Evolutionary conservation across 257 asterid genomes (phyloP).

Genomic region (Oldenlandia corymbosa): DNA sequence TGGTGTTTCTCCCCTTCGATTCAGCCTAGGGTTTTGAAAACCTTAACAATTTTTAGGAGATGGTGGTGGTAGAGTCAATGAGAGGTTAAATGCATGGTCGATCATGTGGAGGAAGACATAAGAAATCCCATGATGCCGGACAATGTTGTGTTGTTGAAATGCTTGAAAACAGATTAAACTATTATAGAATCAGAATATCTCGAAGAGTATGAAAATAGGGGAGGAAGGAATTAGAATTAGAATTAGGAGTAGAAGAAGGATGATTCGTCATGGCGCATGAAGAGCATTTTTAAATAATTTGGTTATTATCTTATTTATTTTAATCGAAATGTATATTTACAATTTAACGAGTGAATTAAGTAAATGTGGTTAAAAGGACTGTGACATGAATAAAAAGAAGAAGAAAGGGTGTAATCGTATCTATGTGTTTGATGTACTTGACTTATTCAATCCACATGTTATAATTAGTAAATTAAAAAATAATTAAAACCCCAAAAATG

Average conservation of each 20-base stretch:
- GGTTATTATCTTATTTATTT: too few relatives aligned
- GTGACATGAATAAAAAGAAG: too few relatives aligned
- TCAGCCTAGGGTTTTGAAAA: constrained; percentile 75
- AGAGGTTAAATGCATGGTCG: constrained; percentile 17
- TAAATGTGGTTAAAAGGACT: too few relatives aligned
- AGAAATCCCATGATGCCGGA: constrained; percentile 73
- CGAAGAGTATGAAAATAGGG: constrained; percentile 49
- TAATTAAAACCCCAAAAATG: constrained; percentile 2
- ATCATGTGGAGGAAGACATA: constrained; percentile 65
- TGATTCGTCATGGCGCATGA: too few relatives aligned
- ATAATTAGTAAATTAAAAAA: not conserved
- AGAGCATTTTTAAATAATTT: too few relatives aligned
- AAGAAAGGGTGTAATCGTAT: too few relatives aligned
- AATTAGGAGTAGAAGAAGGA: too few relatives aligned
- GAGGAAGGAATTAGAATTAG: too few relatives aligned
- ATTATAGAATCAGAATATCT: constrained; percentile 72
- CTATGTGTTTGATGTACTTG: constrained; percentile 47
- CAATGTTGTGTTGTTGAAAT: constrained; percentile 58
- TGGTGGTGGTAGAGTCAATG: constrained; percentile 22
- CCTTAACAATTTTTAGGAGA: constrained; percentile 14
- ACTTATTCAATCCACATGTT: constrained; percentile 45
- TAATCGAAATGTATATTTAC: too few relatives aligned
- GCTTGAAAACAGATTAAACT: constrained; percentile 72
- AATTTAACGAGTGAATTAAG: too few relatives aligned
- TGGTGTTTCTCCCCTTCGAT: constrained; percentile 38